Evolutionary conservation across 2,329 filamentous ascomycete genomes (phyloP), one percentile per base, ranked within the genome.

Genomic region (Dothideomycetidae sp.): DNA sequence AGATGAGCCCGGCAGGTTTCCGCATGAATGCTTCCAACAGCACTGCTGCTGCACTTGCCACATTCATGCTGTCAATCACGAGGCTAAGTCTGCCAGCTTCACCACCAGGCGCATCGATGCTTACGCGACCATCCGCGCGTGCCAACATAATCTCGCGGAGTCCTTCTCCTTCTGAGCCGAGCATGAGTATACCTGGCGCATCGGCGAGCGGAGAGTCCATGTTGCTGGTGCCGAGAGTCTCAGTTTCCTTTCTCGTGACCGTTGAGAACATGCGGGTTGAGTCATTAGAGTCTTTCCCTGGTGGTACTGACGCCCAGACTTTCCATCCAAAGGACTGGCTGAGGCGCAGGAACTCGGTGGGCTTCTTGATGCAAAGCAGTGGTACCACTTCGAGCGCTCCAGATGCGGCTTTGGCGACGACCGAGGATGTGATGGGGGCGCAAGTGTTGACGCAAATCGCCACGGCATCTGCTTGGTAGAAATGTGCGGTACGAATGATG

Each of bases 21-120:
- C 61, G 68, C 50, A 82, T 53, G 51, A 90, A 83, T 0, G 77
- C 66, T 45, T 77, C 70, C 44, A 77, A 78, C 35, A 96, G 60
- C 33, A 96, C 62, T 1, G 75, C 84, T 5, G 82, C 75, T 1
- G 90, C 88, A 13, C 93, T 86, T 52, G 82, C 84, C 28, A 96
- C 90, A 54, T 98, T 96, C 55, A 98, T 61, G 56, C 85, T 93
- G 57, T 96, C 88, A 2, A 98, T 75, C 1, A 68, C 53, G 47
- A 75, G 54, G 51, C 70, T 53, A 50, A 64, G 44, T 31, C 26
- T 34, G 42, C 19, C 10, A 33, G 10, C 44, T 45, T 9, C 42
- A 40, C 46, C 44, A 16, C 71, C 21, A 26, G 21, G 21, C 7
- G 21, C 7, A 26, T 26, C 46, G 37, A 98, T 82, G 5, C 76